phyloP scores from a whole-genome alignment of 2,329 filamentous ascomycete species.

The Dothidotthia symphoricarpi region DNA sequence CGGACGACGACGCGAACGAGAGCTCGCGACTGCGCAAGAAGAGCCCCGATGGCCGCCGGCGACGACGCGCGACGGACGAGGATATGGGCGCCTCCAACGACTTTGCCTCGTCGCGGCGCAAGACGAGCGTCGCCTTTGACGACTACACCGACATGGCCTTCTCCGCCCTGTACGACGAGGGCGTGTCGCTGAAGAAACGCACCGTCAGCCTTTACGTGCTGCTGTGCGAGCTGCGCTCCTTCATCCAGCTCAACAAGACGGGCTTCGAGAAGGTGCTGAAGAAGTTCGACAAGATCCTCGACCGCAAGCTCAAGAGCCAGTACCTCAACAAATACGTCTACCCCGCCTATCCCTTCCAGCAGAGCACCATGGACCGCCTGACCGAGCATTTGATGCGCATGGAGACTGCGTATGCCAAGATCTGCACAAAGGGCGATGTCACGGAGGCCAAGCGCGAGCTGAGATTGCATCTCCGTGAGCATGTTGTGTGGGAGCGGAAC shows the following conservation, averaged over 20 bases:
- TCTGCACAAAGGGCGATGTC: constrained; percentile 80
- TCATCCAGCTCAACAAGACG: constrained; percentile 91
- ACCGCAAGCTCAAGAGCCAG: constrained; percentile 71
- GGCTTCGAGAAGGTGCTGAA: constrained; percentile 96
- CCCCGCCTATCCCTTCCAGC: constrained; percentile 76
- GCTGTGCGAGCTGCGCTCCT: constrained; percentile 92
- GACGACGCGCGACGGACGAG: constrained; percentile 19
- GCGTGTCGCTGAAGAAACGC: constrained; percentile 89
- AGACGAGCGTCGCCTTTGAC: constrained; percentile 66
- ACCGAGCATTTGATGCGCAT: constrained; percentile 71
- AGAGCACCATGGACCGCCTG: constrained; percentile 67
- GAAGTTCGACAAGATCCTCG: constrained; percentile 96
- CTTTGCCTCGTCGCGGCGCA: constrained; percentile 56
- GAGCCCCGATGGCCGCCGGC: constrained; percentile 36
- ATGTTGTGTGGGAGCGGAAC: constrained; percentile 98
- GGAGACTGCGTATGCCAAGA: constrained; percentile 74
- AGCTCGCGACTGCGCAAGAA: constrained; percentile 44
- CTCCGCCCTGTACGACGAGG: constrained; percentile 65
- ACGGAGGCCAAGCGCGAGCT: constrained; percentile 78
- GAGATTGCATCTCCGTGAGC: constrained; percentile 85
- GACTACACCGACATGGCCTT: constrained; percentile 76
- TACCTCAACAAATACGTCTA: constrained; percentile 77
- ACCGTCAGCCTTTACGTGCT: constrained; percentile 85
- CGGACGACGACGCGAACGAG: constrained; percentile 59
- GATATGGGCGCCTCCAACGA: constrained; percentile 64